phyloP scores from a whole-genome alignment of 352 stramenopile genomes.

The Globisporangium spiculum region DNA sequence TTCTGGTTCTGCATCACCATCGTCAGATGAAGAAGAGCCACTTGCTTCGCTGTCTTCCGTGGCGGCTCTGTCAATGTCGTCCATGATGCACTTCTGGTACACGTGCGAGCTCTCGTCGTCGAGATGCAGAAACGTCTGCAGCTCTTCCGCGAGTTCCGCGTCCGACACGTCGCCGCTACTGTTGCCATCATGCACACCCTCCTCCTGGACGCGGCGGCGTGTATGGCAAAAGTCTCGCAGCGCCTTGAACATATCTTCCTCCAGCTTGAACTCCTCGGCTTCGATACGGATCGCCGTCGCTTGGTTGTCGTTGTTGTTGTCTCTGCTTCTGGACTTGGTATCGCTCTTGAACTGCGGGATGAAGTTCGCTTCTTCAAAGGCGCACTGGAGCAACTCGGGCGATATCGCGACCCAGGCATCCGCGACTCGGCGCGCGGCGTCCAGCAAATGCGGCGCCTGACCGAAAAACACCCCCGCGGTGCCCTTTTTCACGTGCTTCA shows the following conservation, averaged over 20 bases:
- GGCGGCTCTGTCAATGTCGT: slow-evolving; percentile 12
- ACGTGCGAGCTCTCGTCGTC: slow-evolving; percentile 13
- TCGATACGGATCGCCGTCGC: slow-evolving; percentile 11
- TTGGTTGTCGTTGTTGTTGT: not conserved
- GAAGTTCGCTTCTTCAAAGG: slow-evolving; percentile 13
- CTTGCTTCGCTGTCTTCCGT: not conserved
- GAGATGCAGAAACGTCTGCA: slow-evolving; percentile 16
- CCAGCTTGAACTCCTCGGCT: slow-evolving; percentile 9
- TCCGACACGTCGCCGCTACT: not conserved
- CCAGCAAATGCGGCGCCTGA: slow-evolving; percentile 21
- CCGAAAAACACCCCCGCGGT: slow-evolving; percentile 21
- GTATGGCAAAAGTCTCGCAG: not conserved
- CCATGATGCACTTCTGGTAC: slow-evolving; percentile 17
- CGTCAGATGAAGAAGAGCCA: not conserved
- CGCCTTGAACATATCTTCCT: slow-evolving; percentile 12
- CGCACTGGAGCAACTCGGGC: slow-evolving; percentile 12
- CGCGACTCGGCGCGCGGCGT: slow-evolving; percentile 17
- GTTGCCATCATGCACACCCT: no score
- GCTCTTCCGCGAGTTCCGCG: slow-evolving; percentile 3
- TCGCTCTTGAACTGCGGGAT: slow-evolving; percentile 6
- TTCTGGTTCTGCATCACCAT: not conserved
- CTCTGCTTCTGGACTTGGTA: not conserved
- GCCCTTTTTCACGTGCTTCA: slow-evolving; percentile 12
- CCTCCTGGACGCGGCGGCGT: not conserved
- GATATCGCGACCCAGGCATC: slow-evolving; percentile 22